Evolutionary conservation across 495 filamentous ascomycete genomes (phyloP), one percentile per base, ranked within the genome.

Genomic region (Aspergillus biplanus): DNA sequence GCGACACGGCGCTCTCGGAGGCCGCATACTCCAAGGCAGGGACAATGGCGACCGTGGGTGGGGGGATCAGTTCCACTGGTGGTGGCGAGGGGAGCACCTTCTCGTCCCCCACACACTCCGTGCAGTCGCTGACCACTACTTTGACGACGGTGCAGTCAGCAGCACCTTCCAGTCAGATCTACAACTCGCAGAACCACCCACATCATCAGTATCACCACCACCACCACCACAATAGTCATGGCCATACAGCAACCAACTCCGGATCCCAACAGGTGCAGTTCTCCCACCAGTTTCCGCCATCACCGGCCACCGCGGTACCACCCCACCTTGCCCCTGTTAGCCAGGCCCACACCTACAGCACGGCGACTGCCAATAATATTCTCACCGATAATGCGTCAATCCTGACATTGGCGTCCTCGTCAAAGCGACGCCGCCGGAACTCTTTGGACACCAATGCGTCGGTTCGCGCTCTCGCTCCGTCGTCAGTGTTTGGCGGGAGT

Each of bases 371-470:
- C 48, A 96, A 97, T 76, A 93, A 93, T 71, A 82, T 95, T 13
- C 79, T 97, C 31, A 96, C 92, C 7, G 95, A 99, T 70, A 93
- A 99, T 71, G 95, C 95, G 1, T 97, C 93, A 16, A 94, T 98
- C 61, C 84, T 99, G 32, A 99, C 95, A 0, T 84, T 99, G n/a
- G 95, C 95, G 1, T 97, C 93, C 6, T 97, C 93, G 0, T 97
- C 93, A 21, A 96, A 97, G 73, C 86, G 90, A 33, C 89, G 92
- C 49, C 90, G 95, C 18, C 83, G 95, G 44, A 91, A 92, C 63
- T 96, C 92, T 0, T 83, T 97, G 69, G 95, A 99, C 74, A 98
- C 96, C 0, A 94, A 98, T 74, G 96, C 96, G 4, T 97, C 93
- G 0, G 90, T 97, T 16, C 92, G 95, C 48, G 95, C 92, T 3